Evolutionary conservation across 2,329 filamentous ascomycete genomes (phyloP), one percentile per base, ranked within the genome.

Genomic region (Cercospora sp.): DNA sequence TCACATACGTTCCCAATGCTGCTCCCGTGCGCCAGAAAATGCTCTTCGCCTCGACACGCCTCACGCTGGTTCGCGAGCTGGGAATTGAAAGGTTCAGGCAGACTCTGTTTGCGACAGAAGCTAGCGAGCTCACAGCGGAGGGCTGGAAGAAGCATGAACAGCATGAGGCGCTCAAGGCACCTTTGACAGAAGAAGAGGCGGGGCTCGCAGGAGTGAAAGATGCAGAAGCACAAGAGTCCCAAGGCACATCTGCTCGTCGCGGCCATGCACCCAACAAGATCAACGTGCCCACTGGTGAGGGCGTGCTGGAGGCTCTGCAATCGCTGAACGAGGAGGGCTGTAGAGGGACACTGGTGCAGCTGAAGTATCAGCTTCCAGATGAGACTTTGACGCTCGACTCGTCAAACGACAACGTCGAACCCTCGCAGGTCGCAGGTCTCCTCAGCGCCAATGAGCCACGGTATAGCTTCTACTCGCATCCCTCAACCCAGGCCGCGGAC

Each of bases 21-120:
- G 92, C 92, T 45, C 90, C 90, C 30, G 91, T 95, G 66, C 89
- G 92, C 45, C 90, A 93, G 78, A 95, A 95, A 84, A 95, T 92
- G 90, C 86, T 95, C 23, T 94, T 94, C 78, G 91, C 92, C 5
- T 87, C 89, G 26, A 94, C 92, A 30, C 87, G 91, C 9, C 83
- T 94, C 73, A 91, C 91, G 0, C 84, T 95, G 1, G 86, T 90
- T 60, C 87, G 91, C 51, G 91, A 94, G 80, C 84, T 95, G 9
- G 92, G 92, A 57, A 87, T 88, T 64, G 91, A 95, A 78, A 86
- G 92, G 75, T 94, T 95, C 80, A 83, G 89, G 62, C 90, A 94
- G 78, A 90, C 87, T 26, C 84, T 94, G 51, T 93, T 94, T 77
- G 87, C 86, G 10, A 94, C 91, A 1, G 87, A 85, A 48, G 82